These are phyloP conservation scores for Arthroderma uncinatum DNA, from an alignment of 2,329 filamentous ascomycete species.

Conservation along the genomic window DNA sequence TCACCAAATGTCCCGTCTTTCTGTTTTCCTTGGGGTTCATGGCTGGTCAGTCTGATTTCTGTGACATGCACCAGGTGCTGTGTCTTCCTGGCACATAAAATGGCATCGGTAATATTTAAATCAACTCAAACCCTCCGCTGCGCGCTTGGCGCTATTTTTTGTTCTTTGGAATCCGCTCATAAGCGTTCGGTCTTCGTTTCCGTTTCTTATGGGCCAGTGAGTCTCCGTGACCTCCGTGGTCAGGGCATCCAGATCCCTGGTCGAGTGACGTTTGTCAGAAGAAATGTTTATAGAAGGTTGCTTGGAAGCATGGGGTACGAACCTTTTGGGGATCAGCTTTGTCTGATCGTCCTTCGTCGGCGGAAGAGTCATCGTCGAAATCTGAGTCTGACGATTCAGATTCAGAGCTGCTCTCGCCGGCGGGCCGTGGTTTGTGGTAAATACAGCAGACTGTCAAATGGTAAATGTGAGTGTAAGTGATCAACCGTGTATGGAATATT, in stretches of 20 bases:
- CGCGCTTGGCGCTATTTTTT: background rate
- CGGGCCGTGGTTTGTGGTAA: slow-evolving; percentile 73
- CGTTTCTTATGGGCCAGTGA: slow-evolving; percentile 13
- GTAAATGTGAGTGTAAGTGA: background rate
- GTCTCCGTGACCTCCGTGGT: background rate
- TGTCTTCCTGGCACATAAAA: background rate
- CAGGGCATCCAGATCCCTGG: background rate
- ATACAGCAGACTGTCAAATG: slow-evolving; percentile 82
- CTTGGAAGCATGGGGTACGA: background rate
- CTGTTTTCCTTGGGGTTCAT: background rate
- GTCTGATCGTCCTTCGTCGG: slow-evolving; percentile 18
- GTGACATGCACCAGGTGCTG: background rate
- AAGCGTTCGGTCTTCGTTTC: slow-evolving; percentile 33
- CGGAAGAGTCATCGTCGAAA: slow-evolving; percentile 39
- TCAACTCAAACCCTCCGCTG: background rate
- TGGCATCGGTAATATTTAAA: background rate
- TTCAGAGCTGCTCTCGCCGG: slow-evolving; percentile 66
- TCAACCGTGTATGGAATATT: background rate
- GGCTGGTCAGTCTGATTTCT: background rate
- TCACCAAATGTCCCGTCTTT: background rate
- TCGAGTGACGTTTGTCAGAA: background rate
- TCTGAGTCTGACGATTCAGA: slow-evolving; percentile 43
- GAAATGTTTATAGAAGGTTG: background rate
- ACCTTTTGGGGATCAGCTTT: background rate
- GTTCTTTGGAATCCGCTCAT: slow-evolving; percentile 35